A percentile compares a stretch with the other conserved stretches of the same genome.
Evolutionary conservation across 1,284 basidiomycete species (phyloP).

Genomic region (Cutaneotrichosporon sp.): DNA sequence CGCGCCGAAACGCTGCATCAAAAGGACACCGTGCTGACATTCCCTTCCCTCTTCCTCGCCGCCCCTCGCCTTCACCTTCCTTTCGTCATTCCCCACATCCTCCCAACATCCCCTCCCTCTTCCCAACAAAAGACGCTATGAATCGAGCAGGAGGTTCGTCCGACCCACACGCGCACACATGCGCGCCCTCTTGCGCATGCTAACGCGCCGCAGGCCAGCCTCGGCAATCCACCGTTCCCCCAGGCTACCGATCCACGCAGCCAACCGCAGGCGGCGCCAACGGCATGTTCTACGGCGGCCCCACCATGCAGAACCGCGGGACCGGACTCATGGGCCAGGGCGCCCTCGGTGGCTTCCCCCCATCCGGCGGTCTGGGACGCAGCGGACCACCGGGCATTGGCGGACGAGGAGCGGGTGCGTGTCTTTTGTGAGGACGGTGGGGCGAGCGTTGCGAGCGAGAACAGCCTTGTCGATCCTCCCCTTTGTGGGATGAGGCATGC

Average conservation of each 20-base stretch:
- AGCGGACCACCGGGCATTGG: constrained; percentile 48
- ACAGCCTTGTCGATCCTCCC: neutral
- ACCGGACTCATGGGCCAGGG: constrained; percentile 16
- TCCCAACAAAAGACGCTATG: constrained; percentile 16
- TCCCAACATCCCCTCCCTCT: neutral
- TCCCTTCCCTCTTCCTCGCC: neutral
- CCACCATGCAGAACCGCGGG: constrained; percentile 20
- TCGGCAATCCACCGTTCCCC: constrained; percentile 17
- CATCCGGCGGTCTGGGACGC: constrained; percentile 27
- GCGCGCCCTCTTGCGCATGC: neutral
- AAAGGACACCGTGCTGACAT: neutral
- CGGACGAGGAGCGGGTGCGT: constrained; percentile 28
- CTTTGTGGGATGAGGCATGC: neutral
- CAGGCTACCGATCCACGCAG: constrained; percentile 22
- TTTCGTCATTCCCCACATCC: neutral
- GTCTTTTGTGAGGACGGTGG: neutral
- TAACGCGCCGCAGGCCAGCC: constrained; percentile 21
- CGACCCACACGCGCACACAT: neutral
- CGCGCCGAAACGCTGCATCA: neutral
- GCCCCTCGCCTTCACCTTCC: neutral
- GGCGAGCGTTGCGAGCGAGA: neutral
- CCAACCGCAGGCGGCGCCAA: constrained; percentile 21
- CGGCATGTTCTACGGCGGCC: constrained; percentile 47
- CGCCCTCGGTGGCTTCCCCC: constrained; percentile 23
- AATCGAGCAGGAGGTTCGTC: constrained; percentile 26